These are phyloP conservation scores for Globisporangium irregulare DNA, from an alignment of 352 stramenopile species.

Conservation along the genomic window DNA sequence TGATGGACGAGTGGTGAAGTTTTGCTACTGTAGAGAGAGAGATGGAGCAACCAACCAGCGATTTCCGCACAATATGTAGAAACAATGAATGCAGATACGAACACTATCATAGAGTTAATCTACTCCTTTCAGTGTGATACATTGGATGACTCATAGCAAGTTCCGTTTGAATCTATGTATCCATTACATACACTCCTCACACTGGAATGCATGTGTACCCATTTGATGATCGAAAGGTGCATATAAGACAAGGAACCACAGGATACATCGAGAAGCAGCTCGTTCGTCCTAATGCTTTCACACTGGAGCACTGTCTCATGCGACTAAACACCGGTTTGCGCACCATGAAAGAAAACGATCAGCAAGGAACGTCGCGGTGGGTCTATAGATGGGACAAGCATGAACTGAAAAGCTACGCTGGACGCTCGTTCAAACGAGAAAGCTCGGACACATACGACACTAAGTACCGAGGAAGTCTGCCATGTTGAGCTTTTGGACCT, in stretches of 20 bases:
- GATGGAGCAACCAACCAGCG: no score
- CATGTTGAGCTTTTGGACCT: slow-evolving; percentile 79
- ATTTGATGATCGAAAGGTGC: neutral
- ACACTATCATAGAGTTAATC: neutral
- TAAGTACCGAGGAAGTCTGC: slow-evolving; percentile 52
- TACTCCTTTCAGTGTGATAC: neutral
- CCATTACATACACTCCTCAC: neutral
- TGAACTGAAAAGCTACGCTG: neutral
- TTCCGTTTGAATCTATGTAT: neutral
- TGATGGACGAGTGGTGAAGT: neutral
- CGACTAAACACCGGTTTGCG: neutral
- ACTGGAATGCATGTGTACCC: neutral
- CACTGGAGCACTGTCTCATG: neutral
- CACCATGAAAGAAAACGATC: neutral
- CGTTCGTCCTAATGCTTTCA: no score
- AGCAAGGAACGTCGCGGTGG: neutral
- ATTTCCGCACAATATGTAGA: neutral
- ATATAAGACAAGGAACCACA: no score
- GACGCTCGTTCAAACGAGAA: neutral
- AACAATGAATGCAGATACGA: neutral
- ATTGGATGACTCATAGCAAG: neutral
- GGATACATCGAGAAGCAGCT: no score
- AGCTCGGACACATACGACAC: neutral
- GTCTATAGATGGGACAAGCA: neutral
- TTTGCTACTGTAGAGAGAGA: neutral